A percentile compares a stretch with the other conserved stretches of the same genome.
phyloP scores from a whole-genome alignment of 768 basidiomycete species.

The Calocybe gangraenosa region DNA sequence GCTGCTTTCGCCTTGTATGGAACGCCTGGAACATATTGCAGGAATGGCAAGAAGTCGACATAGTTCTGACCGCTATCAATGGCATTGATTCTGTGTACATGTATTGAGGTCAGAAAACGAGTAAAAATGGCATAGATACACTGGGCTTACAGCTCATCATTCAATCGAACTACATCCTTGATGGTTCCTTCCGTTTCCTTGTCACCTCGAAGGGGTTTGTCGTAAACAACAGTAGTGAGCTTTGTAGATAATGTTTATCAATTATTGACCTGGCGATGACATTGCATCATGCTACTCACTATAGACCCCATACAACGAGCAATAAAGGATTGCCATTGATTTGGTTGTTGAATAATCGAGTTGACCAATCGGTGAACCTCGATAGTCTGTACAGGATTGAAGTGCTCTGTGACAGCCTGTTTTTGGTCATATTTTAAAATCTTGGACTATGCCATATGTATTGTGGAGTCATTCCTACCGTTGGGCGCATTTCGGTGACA shows the following conservation, averaged over 20 bases:
- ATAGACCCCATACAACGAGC: slow-evolving; percentile 5
- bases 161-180: not conserved
- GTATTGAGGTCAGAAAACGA: not conserved
- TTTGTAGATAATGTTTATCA: too few species aligned
- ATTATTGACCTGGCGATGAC: too few species aligned
- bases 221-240: slow-evolving; percentile 3
- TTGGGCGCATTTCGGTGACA: not conserved
- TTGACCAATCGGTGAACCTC: slow-evolving; percentile 1
- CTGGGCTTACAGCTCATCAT: slow-evolving; percentile 1
- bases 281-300: not conserved
- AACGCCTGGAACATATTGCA: not conserved
- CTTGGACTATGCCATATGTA: slow-evolving; percentile 1
- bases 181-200: not conserved
- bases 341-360: not conserved
- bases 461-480: not conserved
- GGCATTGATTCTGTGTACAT: not conserved
- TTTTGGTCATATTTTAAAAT: not conserved
- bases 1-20: slow-evolving; percentile 1
- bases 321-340: not conserved
- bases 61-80: slow-evolving; percentile 5
- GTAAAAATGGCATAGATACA: not conserved
- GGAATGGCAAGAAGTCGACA: slow-evolving; percentile 1
- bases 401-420: slow-evolving; percentile 40
- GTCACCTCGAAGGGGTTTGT: not conserved
- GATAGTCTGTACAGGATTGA: slow-evolving; percentile 3